Evolutionary conservation across 495 filamentous ascomycete genomes (phyloP).

Genomic region (Hypoxylon perforatum): DNA sequence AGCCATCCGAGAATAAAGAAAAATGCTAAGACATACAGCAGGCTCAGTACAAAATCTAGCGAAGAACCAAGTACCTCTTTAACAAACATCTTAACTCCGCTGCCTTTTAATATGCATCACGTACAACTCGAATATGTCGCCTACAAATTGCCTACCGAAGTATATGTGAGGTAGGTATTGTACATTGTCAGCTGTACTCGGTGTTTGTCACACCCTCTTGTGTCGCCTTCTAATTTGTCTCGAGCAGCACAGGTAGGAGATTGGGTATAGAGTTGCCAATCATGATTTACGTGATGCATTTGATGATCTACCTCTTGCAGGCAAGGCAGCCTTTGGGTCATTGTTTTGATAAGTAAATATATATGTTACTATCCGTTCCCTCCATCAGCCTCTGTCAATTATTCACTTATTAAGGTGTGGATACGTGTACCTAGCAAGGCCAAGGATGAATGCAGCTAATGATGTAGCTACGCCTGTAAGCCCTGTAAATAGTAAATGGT

Average conservation of each 20-base stretch:
- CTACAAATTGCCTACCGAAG: constrained; percentile 4
- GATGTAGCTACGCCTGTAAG: constrained; percentile 10
- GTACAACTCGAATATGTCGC: not conserved
- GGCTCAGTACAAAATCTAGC: not conserved
- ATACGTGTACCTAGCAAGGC: too few species aligned
- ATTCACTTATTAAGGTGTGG: constrained; percentile 30
- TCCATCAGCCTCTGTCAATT: constrained; percentile 18
- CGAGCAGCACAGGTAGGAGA: not conserved
- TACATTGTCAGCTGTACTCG: constrained; percentile 21
- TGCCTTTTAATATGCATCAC: constrained; percentile 2
- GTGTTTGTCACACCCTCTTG: constrained; percentile 19
- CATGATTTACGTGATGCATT: constrained; percentile 18
- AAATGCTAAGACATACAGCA: constrained; percentile 16
- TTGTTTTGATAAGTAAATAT: too few species aligned
- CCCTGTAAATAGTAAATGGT: constrained; percentile 14
- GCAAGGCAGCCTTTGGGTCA: too few species aligned
- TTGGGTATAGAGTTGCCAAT: constrained; percentile 10
- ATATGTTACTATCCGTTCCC: too few species aligned
- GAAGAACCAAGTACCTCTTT: constrained; percentile 26
- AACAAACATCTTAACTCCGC: too few species aligned
- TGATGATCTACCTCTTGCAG: not conserved
- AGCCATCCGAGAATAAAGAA: not conserved
- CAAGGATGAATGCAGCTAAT: too few species aligned
- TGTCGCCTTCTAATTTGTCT: constrained; percentile 33
- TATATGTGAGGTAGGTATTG: too few species aligned